Evolutionary conservation across 2,329 filamentous ascomycete genomes (phyloP), one percentile per base, ranked within the genome.

Genomic region (Spiromastix sp.): DNA sequence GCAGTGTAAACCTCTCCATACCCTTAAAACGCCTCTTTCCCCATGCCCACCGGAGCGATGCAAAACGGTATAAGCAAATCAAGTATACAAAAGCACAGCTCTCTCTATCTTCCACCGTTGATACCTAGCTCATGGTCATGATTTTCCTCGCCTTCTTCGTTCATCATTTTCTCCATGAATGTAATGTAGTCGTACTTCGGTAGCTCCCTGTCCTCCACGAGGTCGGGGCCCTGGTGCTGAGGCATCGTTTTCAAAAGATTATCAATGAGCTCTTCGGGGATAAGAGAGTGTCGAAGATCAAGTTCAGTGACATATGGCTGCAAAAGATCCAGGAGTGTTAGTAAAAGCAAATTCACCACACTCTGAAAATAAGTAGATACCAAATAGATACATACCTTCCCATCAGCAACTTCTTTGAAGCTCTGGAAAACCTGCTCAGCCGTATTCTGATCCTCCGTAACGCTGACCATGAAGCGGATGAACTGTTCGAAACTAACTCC

Each of bases 401-500:
- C 91, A 64, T 98, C 91, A 12, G 91, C 91, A 30, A 98, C 91
- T 62, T 98, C 91, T 39, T 80, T 78, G 74, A 98, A 98, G 44
- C 83, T 93, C 64, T 98, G 89, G 67, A 91, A 96, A 4, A 98
- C 91, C 60, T 98, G 91, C 61, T 96, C 91, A 9, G 91, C 91
- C 3, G 87, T 95, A 59, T 98, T 95, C 64, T 98, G 91, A 55
- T 98, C 91, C 62, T 98, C 91, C 9, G 91, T 98, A 32, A 95
- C 91, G 48, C 93, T 85, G 31, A 98, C 91, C 91, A 98, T 98
- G 70, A 98, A 98, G 25, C 85, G 79, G 57, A 98, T 98, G 55
- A 98, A 98, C 61, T 96, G 89, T 65, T 98, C 91, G 55, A 98
- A 98, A 4, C 84, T 91, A 34, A 98, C 91, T 45, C 81, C 75